These are phyloP conservation scores for Phytophthora kernoviae DNA, from an alignment of 352 stramenopile genomes.

Conservation along the genomic window DNA sequence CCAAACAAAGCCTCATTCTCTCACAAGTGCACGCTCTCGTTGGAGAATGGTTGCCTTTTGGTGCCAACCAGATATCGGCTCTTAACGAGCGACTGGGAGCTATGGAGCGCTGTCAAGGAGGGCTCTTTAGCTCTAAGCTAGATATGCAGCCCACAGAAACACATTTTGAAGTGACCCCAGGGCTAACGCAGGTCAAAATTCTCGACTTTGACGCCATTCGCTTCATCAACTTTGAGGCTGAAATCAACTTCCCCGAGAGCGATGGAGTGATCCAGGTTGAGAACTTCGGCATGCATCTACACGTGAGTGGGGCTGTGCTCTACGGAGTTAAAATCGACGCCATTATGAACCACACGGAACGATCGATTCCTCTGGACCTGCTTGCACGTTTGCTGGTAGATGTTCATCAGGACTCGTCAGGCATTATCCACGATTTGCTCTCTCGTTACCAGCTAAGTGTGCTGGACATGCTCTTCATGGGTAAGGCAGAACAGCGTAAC, in stretches of 20 bases:
- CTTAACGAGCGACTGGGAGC: conserved; percentile 96
- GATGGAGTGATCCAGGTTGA: conserved; percentile 95
- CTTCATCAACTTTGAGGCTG: conserved; percentile 98
- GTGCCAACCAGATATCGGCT: conserved; percentile 96
- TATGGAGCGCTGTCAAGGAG: conserved; percentile 96
- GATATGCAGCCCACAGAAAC: conserved; percentile 86
- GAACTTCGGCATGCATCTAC: conserved; percentile 94
- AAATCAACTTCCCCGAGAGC: conserved; percentile 96
- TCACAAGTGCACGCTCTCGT: conserved; percentile 96
- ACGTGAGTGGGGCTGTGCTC: conserved; percentile 74
- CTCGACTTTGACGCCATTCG: conserved; percentile 97
- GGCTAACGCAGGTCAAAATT: conserved; percentile 97
- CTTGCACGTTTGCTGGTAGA: conserved; percentile 96
- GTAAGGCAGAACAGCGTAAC: conserved; percentile 92
- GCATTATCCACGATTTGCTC: conserved; percentile 95
- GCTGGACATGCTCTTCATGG: conserved; percentile 96
- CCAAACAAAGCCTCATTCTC: conserved; percentile 95
- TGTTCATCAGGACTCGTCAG: conserved; percentile 95
- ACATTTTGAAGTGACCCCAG: conserved; percentile 88
- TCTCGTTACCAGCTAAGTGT: conserved; percentile 96
- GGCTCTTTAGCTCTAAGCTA: conserved; percentile 95
- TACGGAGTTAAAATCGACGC: conserved; percentile 94
- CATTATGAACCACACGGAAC: conserved; percentile 96
- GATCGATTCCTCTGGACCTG: conserved; percentile 96
- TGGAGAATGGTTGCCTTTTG: conserved; percentile 97